These are phyloP conservation scores for Erodium texanum DNA, from an alignment of 441 rosid genomes.

Conservation along the genomic window DNA sequence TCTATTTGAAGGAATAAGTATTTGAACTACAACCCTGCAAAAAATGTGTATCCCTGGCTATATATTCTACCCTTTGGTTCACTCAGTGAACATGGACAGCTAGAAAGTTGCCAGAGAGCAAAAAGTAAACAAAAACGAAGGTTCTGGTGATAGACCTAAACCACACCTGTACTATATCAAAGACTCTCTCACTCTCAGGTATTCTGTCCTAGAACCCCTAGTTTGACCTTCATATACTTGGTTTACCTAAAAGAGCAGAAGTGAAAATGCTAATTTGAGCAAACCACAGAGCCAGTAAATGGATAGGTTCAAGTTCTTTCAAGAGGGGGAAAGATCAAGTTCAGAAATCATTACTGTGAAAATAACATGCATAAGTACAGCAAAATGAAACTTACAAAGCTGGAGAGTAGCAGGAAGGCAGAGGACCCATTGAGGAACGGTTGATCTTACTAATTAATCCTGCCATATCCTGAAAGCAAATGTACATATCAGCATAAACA, in stretches of 20 bases:
- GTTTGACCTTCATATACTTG: no score
- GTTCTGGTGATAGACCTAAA: neutral
- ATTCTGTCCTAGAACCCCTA: neutral
- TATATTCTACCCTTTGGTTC: no score
- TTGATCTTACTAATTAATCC: slow-evolving; percentile 95
- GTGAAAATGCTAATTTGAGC: neutral
- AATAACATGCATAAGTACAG: slow-evolving; percentile 13
- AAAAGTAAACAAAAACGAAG: no score
- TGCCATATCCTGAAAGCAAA: slow-evolving; percentile 79
- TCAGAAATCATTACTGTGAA: neutral
- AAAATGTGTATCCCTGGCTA: no score
- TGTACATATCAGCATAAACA: neutral
- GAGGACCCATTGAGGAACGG: slow-evolving; percentile 85
- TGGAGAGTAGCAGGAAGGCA: slow-evolving; percentile 87
- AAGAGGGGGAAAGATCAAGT: slow-evolving; percentile 4
- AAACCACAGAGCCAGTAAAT: neutral
- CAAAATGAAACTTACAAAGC: slow-evolving; percentile 53
- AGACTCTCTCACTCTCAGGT: neutral
- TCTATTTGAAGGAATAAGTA: neutral
- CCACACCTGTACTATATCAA: neutral
- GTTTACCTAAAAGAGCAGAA: no score
- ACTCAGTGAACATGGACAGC: no score
- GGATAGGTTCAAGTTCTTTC: neutral
- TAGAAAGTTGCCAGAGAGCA: neutral
- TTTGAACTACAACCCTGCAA: no score